phyloP scores from a whole-genome alignment of 1,284 basidiomycete species.

The Tranzscheliella williamsii region DNA sequence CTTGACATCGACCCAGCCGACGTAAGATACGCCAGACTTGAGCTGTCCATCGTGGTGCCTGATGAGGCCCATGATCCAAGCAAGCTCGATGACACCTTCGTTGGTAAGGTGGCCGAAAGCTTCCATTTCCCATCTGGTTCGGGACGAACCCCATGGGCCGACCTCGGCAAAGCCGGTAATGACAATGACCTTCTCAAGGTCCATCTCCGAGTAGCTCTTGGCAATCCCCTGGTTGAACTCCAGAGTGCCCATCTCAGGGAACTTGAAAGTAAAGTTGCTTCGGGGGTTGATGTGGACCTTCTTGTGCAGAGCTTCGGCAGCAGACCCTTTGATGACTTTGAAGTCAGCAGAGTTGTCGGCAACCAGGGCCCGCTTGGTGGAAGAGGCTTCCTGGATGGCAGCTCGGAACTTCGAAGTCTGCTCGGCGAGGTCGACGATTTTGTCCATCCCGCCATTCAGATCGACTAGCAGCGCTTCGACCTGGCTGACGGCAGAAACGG shows the following conservation, averaged over 20 bases:
- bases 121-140: constrained; percentile 88
- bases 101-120: constrained; percentile 65
- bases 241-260: constrained; percentile 70
- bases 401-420: constrained; percentile 69
- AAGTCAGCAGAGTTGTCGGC: constrained; percentile 94
- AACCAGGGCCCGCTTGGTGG: constrained; percentile 87
- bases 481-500: constrained; percentile 99
- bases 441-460: constrained; percentile 75
- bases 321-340: constrained; percentile 84
- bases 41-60: constrained; percentile 97
- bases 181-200: constrained; percentile 93
- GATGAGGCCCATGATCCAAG: constrained; percentile 98
- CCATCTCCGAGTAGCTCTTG: constrained; percentile 66
- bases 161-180: constrained; percentile 96
- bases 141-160: constrained; percentile 96
- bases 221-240: constrained; percentile 71
- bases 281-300: constrained; percentile 90
- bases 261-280: constrained; percentile 94
- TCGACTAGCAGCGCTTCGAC: constrained; percentile 96
- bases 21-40: constrained; percentile 77
- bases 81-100: constrained; percentile 97
- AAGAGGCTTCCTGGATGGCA: constrained; percentile 76
- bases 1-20: constrained; percentile 97
- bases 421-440: constrained; percentile 52
- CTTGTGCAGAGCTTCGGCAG: constrained; percentile 90